phyloP scores from a whole-genome alignment of 169 alveolate genomes.

The Besnoitia besnoiti region DNA sequence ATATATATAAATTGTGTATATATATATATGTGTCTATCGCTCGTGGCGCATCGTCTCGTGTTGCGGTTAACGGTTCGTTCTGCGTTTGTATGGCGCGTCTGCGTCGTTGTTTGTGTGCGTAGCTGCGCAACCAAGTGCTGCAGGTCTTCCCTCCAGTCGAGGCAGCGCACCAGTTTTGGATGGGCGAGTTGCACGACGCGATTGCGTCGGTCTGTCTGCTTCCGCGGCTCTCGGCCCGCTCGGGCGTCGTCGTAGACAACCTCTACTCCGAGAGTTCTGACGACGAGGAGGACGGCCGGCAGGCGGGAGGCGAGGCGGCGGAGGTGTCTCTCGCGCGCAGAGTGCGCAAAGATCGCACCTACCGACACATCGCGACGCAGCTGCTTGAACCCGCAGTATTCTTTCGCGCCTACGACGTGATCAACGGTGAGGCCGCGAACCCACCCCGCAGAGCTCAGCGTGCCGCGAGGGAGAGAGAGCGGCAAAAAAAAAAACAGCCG shows the following conservation, averaged over 20 bases:
- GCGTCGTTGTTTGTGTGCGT: background rate
- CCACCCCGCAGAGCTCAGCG: no score
- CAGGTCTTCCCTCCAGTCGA: constrained; percentile 67
- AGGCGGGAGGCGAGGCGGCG: constrained; percentile 12
- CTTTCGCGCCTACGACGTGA: constrained; percentile 47
- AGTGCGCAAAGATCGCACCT: constrained; percentile 35
- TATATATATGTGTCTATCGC: background rate
- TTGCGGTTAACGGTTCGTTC: background rate
- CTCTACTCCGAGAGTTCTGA: background rate
- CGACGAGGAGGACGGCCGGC: constrained; percentile 19
- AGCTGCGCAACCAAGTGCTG: constrained; percentile 67
- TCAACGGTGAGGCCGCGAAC: constrained; percentile 46
- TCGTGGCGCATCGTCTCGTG: background rate
- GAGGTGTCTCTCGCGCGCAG: no score
- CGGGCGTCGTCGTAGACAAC: background rate
- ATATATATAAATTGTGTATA: background rate
- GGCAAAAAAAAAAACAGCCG: background rate
- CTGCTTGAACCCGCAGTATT: constrained; percentile 21
- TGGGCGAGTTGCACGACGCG: constrained; percentile 61
- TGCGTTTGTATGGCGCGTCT: background rate
- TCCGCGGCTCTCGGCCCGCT: constrained; percentile 53
- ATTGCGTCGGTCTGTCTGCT: constrained; percentile 62
- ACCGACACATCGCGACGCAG: constrained; percentile 26
- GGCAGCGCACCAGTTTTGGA: constrained; percentile 75
- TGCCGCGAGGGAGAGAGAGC: background rate